Percentiles rank a stretch among this genome's conserved stretches.
Evolutionary conservation across 164 flowering plant species (phyloP).

Genomic region (Sedum album): DNA sequence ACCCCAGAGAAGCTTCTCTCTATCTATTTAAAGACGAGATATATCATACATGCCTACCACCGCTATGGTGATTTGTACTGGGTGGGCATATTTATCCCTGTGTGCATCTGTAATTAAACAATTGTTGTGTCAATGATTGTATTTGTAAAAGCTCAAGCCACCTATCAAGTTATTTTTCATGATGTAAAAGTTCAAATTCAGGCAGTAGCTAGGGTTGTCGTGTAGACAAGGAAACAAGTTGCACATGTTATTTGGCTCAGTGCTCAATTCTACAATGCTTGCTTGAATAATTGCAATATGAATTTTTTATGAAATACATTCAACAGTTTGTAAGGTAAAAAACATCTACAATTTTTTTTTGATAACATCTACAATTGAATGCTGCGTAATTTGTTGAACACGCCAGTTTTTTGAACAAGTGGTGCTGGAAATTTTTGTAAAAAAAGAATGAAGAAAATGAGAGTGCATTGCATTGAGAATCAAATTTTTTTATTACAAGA

Average conservation of each 20-base stretch:
- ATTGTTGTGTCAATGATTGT: not conserved
- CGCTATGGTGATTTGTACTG: not conserved
- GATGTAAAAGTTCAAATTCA: not conserved
- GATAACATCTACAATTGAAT: too few relatives aligned
- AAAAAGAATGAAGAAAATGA: too few relatives aligned
- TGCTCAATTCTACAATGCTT: not conserved
- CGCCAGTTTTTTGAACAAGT: too few relatives aligned
- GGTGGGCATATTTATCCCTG: not conserved
- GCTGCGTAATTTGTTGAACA: too few relatives aligned
- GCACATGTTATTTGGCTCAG: not conserved
- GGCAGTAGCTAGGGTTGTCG: not conserved
- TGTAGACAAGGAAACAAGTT: not conserved
- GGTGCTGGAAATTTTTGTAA: too few relatives aligned
- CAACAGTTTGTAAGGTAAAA: too few relatives aligned
- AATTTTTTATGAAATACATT: too few relatives aligned
- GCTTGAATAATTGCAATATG: too few relatives aligned
- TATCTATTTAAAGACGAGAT: slow-evolving; percentile 31
- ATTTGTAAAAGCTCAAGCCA: not conserved
- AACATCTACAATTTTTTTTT: too few relatives aligned
- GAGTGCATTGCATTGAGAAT: too few relatives aligned
- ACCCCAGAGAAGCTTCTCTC: slow-evolving; percentile 53
- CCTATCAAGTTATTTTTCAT: not conserved
- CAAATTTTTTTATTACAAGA: too few relatives aligned
- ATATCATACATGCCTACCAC: not conserved
- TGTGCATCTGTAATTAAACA: not conserved